Evolutionary conservation across 2,329 filamentous ascomycete genomes (phyloP), one percentile per base, ranked within the genome.

Genomic region (Aspergillus sp.): DNA sequence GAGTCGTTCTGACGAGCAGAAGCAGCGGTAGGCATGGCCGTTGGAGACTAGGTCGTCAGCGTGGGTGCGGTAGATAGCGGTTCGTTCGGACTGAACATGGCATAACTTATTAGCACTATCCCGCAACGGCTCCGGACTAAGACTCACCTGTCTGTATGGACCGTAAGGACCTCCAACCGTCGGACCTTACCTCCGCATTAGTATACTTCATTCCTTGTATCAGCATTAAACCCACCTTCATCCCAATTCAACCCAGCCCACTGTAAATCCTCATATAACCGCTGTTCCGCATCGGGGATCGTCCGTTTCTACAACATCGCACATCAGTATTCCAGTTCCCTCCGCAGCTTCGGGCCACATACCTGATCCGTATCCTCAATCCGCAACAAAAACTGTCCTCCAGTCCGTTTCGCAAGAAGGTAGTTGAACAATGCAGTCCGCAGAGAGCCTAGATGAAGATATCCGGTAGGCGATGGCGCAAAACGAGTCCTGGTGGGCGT

Each of bases 321-420:
- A 56, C 72, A 22, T 42, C 43, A 35, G 46, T 47, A 56, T 73
- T 54, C 74, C 3, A 30, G 22, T 39, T 45, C 38, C 38, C 20
- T 6, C 25, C 39, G 32, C 19, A 19, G 35, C 22, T n/a, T 27
- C 27, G 25, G 30, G 46, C 46, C 17, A 58, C 76, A 56, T 69
- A 90, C 87, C 77, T 88, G 87, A 69, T 97, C 93, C 4, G 93
- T 98, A 66, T 98, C 93, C 72, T 98, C 93, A 53, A 98, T 83
- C 7, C 93, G 83, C 44, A 98, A 73, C 9, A 98, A 71, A 60
- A 98, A 98, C 65, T 95, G 86, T 5, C 93, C 93, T 4, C 86
- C 84, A 0, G 93, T 95, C 2, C 85, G 82, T 60, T 84, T 87
- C 0, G 93, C 90, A n/a, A 95, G 77, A 4, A 98, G 74, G 57